Evolutionary conservation across 2,329 filamentous ascomycete species (phyloP).

Genomic region (Ustulina deusta): DNA sequence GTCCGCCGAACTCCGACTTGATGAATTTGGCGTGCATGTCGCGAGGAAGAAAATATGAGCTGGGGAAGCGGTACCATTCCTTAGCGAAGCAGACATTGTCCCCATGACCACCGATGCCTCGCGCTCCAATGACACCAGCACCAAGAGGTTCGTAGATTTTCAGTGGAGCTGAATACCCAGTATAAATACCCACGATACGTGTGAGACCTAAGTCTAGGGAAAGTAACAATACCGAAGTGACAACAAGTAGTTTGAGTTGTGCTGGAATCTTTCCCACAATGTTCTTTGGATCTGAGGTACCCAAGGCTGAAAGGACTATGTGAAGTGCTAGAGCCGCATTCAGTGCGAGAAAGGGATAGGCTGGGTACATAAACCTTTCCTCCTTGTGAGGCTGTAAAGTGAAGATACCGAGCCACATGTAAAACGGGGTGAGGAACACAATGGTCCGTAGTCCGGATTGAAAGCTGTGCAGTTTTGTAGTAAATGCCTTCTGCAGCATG

Average conservation of each 20-base stretch:
- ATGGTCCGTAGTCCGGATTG: constrained; percentile 79
- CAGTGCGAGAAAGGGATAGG: constrained; percentile 88
- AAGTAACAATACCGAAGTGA: constrained; percentile 70
- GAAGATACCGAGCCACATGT: constrained; percentile 94
- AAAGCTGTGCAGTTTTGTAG: constrained; percentile 70
- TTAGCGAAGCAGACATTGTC: constrained; percentile 90
- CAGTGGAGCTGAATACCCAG: constrained; percentile 85
- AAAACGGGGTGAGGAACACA: constrained; percentile 86
- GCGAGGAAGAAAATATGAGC: constrained; percentile 89
- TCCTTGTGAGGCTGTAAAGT: constrained; percentile 95
- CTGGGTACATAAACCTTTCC: constrained; percentile 98
- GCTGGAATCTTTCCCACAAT: constrained; percentile 79
- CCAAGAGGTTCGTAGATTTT: constrained; percentile 76
- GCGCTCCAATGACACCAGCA: constrained; percentile 59
- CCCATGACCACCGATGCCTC: constrained; percentile 67
- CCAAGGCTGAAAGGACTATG: constrained; percentile 80
- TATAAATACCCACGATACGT: constrained; percentile 80
- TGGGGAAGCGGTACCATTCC: constrained; percentile 98
- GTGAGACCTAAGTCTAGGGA: constrained; percentile 75
- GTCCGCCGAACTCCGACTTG: constrained; percentile 87
- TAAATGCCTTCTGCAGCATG: constrained; percentile 75
- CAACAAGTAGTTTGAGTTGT: constrained; percentile 75
- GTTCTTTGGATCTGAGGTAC: constrained; percentile 74
- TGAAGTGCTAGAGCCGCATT: constrained; percentile 90
- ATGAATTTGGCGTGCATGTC: constrained; percentile 89